Conservation (phyloP, 2,329 filamentous ascomycete species). For the Aspergillus felis region DNA sequence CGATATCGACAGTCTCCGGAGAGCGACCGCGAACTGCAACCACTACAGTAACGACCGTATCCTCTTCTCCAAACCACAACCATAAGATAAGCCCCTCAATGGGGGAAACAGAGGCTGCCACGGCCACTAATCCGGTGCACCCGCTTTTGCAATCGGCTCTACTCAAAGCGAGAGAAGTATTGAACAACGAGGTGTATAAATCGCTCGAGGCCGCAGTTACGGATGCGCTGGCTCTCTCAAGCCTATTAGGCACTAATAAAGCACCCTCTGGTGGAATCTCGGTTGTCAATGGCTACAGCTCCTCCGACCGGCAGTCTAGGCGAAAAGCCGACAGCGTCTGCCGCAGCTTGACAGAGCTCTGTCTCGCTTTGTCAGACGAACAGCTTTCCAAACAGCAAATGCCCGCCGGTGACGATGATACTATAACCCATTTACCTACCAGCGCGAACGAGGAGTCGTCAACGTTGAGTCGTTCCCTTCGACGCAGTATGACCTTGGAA, state of each 20-base stretch:
- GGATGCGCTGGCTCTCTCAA: slow-evolving; percentile 75
- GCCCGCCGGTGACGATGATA: slow-evolving; percentile 25
- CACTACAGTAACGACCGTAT: slow-evolving; percentile 85
- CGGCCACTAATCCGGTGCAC: slow-evolving; percentile 57
- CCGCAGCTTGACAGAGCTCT: slow-evolving; percentile 86
- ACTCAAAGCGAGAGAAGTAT: slow-evolving; percentile 66
- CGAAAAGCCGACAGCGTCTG: slow-evolving; percentile 92
- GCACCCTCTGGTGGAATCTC: slow-evolving; percentile 49
- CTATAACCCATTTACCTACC: slow-evolving; percentile 19
- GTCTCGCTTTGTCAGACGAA: slow-evolving; percentile 73
- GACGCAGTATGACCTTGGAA: slow-evolving; percentile 38
- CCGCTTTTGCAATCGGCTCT: slow-evolving; percentile 78
- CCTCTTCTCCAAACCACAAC: slow-evolving; percentile 76
- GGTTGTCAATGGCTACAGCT: slow-evolving; percentile 33
- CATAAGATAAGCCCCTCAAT: slow-evolving; percentile 46
- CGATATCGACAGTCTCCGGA: slow-evolving; percentile 67
- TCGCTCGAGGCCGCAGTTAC: slow-evolving; percentile 75
- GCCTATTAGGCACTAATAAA: slow-evolving; percentile 70
- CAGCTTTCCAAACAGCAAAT: slow-evolving; percentile 28
- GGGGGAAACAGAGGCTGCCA: slow-evolving; percentile 32
- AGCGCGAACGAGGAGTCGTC: slow-evolving; percentile 22
- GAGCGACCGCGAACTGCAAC: slow-evolving; percentile 88
- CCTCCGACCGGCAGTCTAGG: slow-evolving; percentile 76
- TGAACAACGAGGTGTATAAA: slow-evolving; percentile 69
- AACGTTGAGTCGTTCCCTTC: slow-evolving; percentile 28